Percentiles rank a stretch among this genome's conserved stretches.
These are phyloP conservation scores for Alternaria conjuncta DNA, from an alignment of 2,329 filamentous ascomycete species.

Conservation along the genomic window DNA sequence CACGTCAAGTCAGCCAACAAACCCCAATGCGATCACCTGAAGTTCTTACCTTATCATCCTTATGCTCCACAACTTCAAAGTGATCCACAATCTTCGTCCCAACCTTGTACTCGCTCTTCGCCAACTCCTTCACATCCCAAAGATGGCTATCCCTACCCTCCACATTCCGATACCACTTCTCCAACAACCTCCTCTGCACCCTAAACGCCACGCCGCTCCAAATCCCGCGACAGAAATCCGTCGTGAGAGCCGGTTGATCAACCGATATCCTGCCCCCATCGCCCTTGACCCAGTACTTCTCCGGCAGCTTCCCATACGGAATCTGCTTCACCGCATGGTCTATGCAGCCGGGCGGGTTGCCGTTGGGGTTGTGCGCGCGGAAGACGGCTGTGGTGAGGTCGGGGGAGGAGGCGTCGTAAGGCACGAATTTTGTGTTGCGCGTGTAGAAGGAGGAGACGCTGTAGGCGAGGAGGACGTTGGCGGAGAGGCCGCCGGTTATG, in stretches of 20 bases:
- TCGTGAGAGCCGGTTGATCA: constrained; percentile 40
- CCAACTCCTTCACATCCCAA: constrained; percentile 46
- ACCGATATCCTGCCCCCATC: constrained; percentile 23
- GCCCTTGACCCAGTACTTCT: constrained; percentile 24
- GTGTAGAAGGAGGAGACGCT: constrained; percentile 44
- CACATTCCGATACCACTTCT: constrained; percentile 44
- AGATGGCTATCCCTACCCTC: constrained; percentile 40
- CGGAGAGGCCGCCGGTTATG: constrained; percentile 37
- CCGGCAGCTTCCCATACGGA: constrained; percentile 41
- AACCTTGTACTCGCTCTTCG: constrained; percentile 40
- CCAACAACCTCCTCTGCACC: constrained; percentile 44
- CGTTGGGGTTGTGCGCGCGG: constrained; percentile 40
- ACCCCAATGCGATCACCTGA: too few species aligned
- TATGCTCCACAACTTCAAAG: constrained; percentile 50
- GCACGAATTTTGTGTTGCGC: constrained; percentile 46
- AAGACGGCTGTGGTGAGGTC: constrained; percentile 33
- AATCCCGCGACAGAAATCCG: constrained; percentile 47
- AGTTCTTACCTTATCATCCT: constrained; percentile 35
- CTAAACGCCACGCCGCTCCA: constrained; percentile 48
- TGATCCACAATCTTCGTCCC: constrained; percentile 50
- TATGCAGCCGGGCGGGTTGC: constrained; percentile 44
- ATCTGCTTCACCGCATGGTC: constrained; percentile 48
- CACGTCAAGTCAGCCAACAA: too few species aligned
- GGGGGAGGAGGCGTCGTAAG: constrained; percentile 38
- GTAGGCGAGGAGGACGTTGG: constrained; percentile 44